phyloP scores from a whole-genome alignment of 2,329 filamentous ascomycete genomes.

The Scedosporium boydii region DNA sequence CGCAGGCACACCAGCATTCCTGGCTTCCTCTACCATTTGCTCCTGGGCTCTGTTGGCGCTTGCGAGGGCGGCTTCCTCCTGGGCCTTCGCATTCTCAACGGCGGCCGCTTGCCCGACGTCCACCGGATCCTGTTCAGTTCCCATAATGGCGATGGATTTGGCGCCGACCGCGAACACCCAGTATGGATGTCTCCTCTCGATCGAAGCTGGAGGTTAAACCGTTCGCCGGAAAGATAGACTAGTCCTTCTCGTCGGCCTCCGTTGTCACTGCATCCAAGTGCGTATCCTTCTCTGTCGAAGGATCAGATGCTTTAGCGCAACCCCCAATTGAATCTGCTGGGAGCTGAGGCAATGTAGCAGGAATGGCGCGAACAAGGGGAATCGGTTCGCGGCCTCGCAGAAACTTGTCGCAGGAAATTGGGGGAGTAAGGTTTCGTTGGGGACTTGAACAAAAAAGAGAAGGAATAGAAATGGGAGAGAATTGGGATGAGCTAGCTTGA shows the following conservation, averaged over 20 bases:
- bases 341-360: background rate
- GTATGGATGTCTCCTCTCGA: background rate
- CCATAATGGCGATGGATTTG: background rate
- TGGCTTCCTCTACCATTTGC: constrained; percentile 66
- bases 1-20: constrained; percentile 67
- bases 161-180: background rate
- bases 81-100: constrained; percentile 39
- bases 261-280: background rate
- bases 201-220: background rate
- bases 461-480: background rate
- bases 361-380: background rate
- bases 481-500: background rate
- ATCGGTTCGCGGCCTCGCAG: background rate
- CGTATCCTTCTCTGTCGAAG: background rate
- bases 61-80: constrained; percentile 37
- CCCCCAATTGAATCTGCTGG: background rate
- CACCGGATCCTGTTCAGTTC: constrained; percentile 14
- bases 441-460: background rate
- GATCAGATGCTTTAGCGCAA: background rate
- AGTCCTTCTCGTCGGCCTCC: background rate
- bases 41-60: constrained; percentile 62
- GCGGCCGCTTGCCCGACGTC: constrained; percentile 79
- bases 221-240: background rate
- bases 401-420: background rate
- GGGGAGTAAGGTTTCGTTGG: background rate